phyloP scores from a whole-genome alignment of 345 rosid genomes.

The Aethionema arabicum region DNA sequence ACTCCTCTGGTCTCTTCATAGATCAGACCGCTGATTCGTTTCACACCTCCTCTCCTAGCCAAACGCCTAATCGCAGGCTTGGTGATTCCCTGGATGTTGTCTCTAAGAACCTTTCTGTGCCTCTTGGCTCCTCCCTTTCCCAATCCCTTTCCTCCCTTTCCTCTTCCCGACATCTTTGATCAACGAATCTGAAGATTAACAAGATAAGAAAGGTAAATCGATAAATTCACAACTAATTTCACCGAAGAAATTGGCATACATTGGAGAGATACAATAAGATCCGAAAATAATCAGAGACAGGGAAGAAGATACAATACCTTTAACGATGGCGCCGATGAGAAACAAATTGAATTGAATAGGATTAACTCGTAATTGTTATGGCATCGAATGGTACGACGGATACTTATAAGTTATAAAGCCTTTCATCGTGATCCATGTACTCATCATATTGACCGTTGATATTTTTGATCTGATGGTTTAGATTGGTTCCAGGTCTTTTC shows the following conservation, averaged over 20 bases:
- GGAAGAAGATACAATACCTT: neutral
- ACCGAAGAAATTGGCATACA: neutral
- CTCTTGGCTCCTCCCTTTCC: slow-evolving; percentile 14
- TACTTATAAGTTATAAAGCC: too few species aligned
- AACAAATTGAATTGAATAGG: too few species aligned
- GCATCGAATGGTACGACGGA: too few species aligned
- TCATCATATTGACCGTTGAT: too few species aligned
- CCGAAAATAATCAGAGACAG: neutral
- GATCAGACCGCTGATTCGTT: slow-evolving; percentile 49
- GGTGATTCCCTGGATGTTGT: too few species aligned
- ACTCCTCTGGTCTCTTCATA: slow-evolving; percentile 52
- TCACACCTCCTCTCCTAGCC: slow-evolving; percentile 52
- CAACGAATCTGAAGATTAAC: neutral
- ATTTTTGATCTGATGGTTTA: too few species aligned
- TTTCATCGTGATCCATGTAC: too few species aligned
- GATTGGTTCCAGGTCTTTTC: too few species aligned
- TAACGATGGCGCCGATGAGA: too few species aligned
- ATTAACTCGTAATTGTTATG: too few species aligned
- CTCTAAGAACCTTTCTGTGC: too few species aligned
- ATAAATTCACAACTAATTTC: neutral
- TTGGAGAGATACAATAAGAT: neutral
- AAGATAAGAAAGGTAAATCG: too few species aligned
- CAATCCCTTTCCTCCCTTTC: slow-evolving; percentile 54
- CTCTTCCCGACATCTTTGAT: slow-evolving; percentile 45
- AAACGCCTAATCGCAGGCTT: slow-evolving; percentile 36